Evolutionary conservation across 2,329 filamentous ascomycete genomes (phyloP).

Genomic region (Epichloe glyceriae): DNA sequence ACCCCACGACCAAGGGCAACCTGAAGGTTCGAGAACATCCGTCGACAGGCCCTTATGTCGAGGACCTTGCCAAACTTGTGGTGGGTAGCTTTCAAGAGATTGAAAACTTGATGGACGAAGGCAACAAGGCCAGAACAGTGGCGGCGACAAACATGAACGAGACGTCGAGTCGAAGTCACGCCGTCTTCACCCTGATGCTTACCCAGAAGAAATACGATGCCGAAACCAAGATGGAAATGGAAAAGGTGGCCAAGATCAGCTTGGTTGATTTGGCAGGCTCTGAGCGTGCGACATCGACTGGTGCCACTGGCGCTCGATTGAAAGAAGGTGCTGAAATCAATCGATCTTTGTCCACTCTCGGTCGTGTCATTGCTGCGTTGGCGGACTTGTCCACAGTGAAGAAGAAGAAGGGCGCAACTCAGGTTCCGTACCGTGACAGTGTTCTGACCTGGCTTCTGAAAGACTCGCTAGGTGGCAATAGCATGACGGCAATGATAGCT

Average conservation of each 20-base stretch:
- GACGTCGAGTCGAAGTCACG: conserved; percentile 94
- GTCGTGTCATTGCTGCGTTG: conserved; percentile 90
- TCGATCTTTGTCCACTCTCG: conserved; percentile 85
- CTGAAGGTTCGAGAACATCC: conserved; percentile 96
- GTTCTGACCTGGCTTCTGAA: conserved; percentile 94
- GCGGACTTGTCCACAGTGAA: conserved; percentile 81
- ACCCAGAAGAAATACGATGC: conserved; percentile 85
- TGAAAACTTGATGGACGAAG: conserved; percentile 96
- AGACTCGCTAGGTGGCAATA: conserved; percentile 94
- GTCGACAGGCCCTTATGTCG: conserved; percentile 92
- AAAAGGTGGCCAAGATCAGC: conserved; percentile 97
- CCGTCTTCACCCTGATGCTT: conserved; percentile 91
- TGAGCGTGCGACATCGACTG: conserved; percentile 91
- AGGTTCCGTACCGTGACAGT: conserved; percentile 95
- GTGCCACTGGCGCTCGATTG: conserved; percentile 83
- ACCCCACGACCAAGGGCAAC: conserved; percentile 90
- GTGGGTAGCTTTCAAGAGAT: conserved; percentile 92
- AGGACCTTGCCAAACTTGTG: conserved; percentile 90
- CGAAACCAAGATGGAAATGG: conserved; percentile 92
- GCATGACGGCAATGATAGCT: conserved; percentile 99
- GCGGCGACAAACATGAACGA: conserved; percentile 99
- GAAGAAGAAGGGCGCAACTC: conserved; percentile 58
- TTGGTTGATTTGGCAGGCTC: conserved; percentile 96
- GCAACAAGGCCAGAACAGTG: conserved; percentile 95
- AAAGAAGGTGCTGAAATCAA: conserved; percentile 99